Evolutionary conservation across 2,329 filamentous ascomycete species (phyloP).

Genomic region (Zalaria sp.): DNA sequence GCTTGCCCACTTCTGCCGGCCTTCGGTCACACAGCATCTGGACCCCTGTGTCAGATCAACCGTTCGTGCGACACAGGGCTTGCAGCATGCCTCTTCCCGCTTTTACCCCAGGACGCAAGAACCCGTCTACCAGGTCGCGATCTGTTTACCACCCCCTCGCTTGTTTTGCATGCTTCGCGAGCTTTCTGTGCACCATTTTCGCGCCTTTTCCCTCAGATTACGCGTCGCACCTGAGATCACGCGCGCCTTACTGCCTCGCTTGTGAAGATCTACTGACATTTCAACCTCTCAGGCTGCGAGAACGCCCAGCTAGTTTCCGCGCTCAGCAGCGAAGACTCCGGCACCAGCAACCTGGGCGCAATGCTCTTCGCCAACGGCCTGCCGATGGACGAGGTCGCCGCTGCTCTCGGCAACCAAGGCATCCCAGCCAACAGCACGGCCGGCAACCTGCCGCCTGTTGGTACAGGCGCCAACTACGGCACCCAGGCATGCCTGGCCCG

Average conservation of each 20-base stretch:
- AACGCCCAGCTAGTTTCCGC: constrained; percentile 36
- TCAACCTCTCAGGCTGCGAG: constrained; percentile 26
- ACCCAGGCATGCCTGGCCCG: constrained; percentile 24
- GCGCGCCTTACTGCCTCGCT: background rate
- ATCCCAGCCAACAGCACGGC: constrained; percentile 18
- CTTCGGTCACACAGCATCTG: too few relatives aligned
- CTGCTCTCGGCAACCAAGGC: constrained; percentile 25
- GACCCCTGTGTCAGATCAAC: too few relatives aligned
- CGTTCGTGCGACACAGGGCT: too few relatives aligned
- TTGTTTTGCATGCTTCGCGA: too few relatives aligned
- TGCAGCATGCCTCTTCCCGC: too few relatives aligned
- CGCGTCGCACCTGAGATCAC: too few relatives aligned
- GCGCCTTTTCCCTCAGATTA: too few relatives aligned
- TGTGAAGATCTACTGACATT: background rate
- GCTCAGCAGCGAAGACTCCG: constrained; percentile 34
- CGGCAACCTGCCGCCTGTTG: constrained; percentile 21
- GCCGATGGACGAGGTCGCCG: constrained; percentile 27
- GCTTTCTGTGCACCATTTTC: too few relatives aligned
- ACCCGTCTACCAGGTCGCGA: too few relatives aligned
- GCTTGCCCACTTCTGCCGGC: too few relatives aligned
- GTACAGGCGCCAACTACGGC: constrained; percentile 28
- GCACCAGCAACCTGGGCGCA: constrained; percentile 35
- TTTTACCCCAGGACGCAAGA: too few relatives aligned
- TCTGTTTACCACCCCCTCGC: too few relatives aligned
- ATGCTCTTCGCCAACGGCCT: constrained; percentile 23